Percentiles rank a stretch among this genome's conserved stretches.
Evolutionary conservation across 371 early-diverging fungal genomes (phyloP).

Genomic region (Apophysomyces variabilis): DNA sequence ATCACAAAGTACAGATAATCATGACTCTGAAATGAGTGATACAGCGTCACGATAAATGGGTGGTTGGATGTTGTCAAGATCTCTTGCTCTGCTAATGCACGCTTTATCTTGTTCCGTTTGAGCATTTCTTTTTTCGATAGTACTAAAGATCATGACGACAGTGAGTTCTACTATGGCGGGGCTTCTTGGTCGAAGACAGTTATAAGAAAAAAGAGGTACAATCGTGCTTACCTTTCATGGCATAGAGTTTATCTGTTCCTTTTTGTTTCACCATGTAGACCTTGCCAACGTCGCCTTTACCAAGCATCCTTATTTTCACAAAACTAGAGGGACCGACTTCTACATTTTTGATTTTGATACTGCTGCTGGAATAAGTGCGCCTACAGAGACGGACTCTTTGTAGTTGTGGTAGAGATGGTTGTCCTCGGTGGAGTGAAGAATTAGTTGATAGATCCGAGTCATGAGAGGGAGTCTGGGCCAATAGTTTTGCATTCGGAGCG

Average conservation of each 20-base stretch:
- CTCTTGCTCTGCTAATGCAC: conserved; percentile 95
- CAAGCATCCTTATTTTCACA: conserved; percentile 82
- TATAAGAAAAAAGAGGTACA: too few relatives aligned
- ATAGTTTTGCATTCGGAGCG: conserved; percentile 42
- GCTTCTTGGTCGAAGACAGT: too few relatives aligned
- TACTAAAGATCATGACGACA: not conserved
- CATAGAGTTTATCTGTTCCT: conserved; percentile 79
- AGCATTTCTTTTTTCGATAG: conserved; percentile 95
- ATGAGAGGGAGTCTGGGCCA: conserved; percentile 10
- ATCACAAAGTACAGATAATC: conserved; percentile 95
- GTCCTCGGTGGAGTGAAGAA: conserved; percentile 16
- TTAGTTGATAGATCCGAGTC: conserved; percentile 11
- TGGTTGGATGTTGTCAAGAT: conserved; percentile 92
- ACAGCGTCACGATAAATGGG: conserved; percentile 97
- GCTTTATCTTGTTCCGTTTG: conserved; percentile 92
- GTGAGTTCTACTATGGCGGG: not conserved
- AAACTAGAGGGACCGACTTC: conserved; percentile 56
- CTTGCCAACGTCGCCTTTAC: conserved; percentile 96
- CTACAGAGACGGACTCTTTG: conserved; percentile 4
- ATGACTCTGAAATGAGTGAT: conserved; percentile 95
- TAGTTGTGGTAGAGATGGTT: conserved; percentile 10
- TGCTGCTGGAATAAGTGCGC: not conserved
- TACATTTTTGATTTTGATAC: conserved; percentile 2
- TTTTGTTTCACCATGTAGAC: conserved; percentile 93
- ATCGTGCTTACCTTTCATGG: conserved; percentile 78